Evolutionary conservation across 345 rosid genomes (phyloP), one percentile per base, ranked within the genome.

Genomic region (Jatropha curcas): DNA sequence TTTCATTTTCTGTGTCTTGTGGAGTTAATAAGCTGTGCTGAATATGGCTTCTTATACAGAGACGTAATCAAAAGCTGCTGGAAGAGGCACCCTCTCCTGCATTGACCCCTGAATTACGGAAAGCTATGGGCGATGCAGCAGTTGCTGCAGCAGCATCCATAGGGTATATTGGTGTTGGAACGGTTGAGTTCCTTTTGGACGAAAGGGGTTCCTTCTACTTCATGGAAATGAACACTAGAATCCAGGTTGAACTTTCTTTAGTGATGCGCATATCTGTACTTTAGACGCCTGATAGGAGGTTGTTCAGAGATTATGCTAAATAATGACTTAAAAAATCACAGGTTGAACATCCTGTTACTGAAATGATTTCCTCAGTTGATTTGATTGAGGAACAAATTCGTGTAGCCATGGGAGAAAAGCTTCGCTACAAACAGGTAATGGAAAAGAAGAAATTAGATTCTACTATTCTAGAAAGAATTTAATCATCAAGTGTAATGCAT

Each of bases 81-180:
- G 99, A 95, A 88, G 99, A 95, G 84, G 99, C 99, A 50, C 99
- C 99, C 43, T 95, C 98, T 76, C 99, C 99, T 52, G 99, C 98
- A 75, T 75, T 95, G 85, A 95, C 97, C 77, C 84, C 94, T 50
- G 96, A 95, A 76, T 77, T 95, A 82, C 84, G 99, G 37, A 95
- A 90, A 83, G 97, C 98, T 80, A 95, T 95, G 99, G 98, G 98
- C 77, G 99, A 95, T 87, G 97, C 99, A 72, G 99, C 99, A 57
- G 98, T 92, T 73, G 89, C 97, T 48, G 99, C 99, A n/a, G 99
- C 98, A 76, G 99, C 98, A 70, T 95, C 98, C 34, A 95, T 95
- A 74, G 98, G 99, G 12, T 95, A 95, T 74, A 85, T 92, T 70
- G 99, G 99, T 73, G 99, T 95, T 53, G 99, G 99, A 68, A 95